Percentiles rank a stretch among this genome's conserved stretches.
phyloP scores from a whole-genome alignment of 2,329 filamentous ascomycete species.

The Talaromyces sp. region DNA sequence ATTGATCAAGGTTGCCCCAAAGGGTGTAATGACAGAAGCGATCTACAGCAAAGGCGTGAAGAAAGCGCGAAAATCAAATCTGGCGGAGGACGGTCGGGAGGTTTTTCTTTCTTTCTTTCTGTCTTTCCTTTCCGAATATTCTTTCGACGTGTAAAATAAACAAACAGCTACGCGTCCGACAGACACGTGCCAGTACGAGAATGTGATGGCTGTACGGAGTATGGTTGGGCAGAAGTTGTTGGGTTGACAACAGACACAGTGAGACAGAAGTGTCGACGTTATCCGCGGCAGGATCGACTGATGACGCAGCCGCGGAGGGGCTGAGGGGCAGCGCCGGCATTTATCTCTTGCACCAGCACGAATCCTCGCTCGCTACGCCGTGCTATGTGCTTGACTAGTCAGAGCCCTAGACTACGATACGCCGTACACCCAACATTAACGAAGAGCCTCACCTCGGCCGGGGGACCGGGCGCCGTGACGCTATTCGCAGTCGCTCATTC shows the following conservation, averaged over 20 bases:
- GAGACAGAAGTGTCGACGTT: neutral
- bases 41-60: neutral
- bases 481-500: neutral
- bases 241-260: neutral
- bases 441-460: neutral
- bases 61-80: neutral
- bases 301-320: neutral
- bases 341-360: neutral
- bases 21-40: neutral
- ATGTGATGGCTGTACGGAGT: neutral
- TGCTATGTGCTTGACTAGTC: neutral
- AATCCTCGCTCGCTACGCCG: neutral
- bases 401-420: neutral
- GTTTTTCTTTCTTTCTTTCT: neutral
- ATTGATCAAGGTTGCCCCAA: neutral
- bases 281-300: neutral
- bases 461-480: neutral
- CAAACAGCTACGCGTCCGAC: neutral
- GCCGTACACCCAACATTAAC: neutral
- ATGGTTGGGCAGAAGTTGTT: neutral
- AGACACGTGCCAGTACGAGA: neutral
- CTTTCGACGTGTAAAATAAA: neutral
- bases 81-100: neutral
- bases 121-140: neutral
- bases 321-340: neutral